Base-by-base conservation (phyloP, 192 early-diverging fungal genomes). In the Piromyces finnis region DNA sequence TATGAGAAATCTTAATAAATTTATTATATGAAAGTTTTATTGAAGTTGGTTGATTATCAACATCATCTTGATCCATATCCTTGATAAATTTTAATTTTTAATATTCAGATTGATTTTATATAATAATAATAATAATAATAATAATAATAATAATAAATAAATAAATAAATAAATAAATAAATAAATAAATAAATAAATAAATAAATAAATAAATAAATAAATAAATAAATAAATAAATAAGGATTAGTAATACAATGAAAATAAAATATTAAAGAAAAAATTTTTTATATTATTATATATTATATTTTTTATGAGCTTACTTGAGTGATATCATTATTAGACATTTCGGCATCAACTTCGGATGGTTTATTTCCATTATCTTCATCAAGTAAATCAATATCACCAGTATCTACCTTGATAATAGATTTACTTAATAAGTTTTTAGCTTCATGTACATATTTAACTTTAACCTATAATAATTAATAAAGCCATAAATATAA, bases 351-450 rank as follows among this genome's bases (percentile, higher is more conserved):
- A 41, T 86, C 59, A 3, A 79, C 81, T 12, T 84, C 87, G 41
- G 85, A 82, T 22, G 39, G 51, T 12, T 29, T 81, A 26, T 82
- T 77, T n/a, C 82, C 85, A 22, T 83, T 81, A 29, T 59, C 78
- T 27, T 81, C 83, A 28, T 92, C 90, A 13, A 86, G 85, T 29
- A 94, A 84, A 12, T 91, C 91, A 35, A 95, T 83, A 81, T 92
- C 90, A 78, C 94, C 93, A 87, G 92, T 90, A 82, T 94, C 91
- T 12, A 95, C 89, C 7, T 90, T 91, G 78, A 98, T 92, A 78
- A 98, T 98, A 3, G 96, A 98, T 41, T 93, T 92, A 36, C 92
- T 89, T 77, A 98, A 83, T 28, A 98, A 88, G 51, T 91, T 87
- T 78, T 92, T 89, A 3, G 97, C 97, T 85, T 97, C 95, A 29